Base-by-base conservation (phyloP, 2,329 filamentous ascomycete species). In the Cladosporium sp. region DNA sequence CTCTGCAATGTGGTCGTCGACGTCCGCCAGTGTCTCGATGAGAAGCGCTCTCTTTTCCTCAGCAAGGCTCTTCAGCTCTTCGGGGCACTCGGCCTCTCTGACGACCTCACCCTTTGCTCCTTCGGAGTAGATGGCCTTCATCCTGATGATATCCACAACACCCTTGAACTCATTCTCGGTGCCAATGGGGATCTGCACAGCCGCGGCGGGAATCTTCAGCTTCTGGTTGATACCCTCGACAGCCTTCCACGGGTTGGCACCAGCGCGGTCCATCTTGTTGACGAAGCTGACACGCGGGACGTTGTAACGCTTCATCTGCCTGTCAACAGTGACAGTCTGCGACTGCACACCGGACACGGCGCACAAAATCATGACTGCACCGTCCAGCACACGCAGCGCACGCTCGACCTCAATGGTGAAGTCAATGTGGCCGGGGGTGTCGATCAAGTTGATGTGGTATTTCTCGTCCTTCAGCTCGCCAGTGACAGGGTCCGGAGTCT, bases 181-280 rank as follows among this genome's bases (percentile, higher is more conserved):
- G 66, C 95, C 95, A 72, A 99, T 97, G 11, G 95, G 95, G 28
- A 99, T 88, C 80, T 99, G 95, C 52, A 99, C 86, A 21, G 95
- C 95, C 14, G 95, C 95, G 37, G 95, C 95, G 35, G 91, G 89
- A 62, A 98, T 90, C 81, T 93, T 93, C 69, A 99, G 87, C 82
- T 99, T 99, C 74, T 89, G 87, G 82, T 97, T 97, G 84, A 99
- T 98, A 81, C 97, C 93, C 49, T 99, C 94, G 65, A 99, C 89
- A 10, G 93, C 93, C 81, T 96, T 97, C 88, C 93, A 99, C 10
- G 95, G 95, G 77, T 99, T 98, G 70, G 95, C 92, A 67, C 95
- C 95, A 91, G 97, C 97, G 70, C 95, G 90, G 77, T 99, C 95
- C 94, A 99, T 98, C 85, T 99, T 99, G 84, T 99, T 99, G 78